Conservation (phyloP, 2,329 filamentous ascomycete species). For the Sporothrix curviconia region DNA sequence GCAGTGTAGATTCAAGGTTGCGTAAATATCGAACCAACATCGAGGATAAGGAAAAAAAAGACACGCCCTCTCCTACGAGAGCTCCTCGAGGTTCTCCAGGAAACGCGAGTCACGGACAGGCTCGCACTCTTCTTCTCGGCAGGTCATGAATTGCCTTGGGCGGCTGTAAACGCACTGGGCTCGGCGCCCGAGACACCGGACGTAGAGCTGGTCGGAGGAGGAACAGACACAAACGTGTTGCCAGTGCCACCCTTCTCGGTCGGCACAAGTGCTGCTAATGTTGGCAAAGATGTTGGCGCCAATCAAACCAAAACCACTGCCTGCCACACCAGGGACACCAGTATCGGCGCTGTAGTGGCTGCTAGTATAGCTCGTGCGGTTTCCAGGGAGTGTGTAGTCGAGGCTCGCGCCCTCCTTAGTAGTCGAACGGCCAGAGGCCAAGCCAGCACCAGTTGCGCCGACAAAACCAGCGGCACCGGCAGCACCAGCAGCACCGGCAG, state of each 20-base stretch:
- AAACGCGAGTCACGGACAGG: slow-evolving; percentile 44
- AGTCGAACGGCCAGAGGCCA: not conserved
- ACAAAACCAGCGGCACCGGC: not conserved
- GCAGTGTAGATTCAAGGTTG: not conserved
- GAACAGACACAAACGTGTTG: slow-evolving; percentile 6
- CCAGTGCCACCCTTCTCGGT: not conserved
- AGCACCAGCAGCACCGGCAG: not conserved
- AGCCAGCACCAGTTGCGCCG: slow-evolving; percentile 2
- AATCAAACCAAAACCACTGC: slow-evolving; percentile 8
- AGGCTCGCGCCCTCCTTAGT: not conserved
- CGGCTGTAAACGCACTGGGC: slow-evolving; percentile 21
- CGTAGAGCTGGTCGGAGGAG: slow-evolving; percentile 1
- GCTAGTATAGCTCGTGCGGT: slow-evolving; percentile 17
- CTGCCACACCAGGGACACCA: not conserved
- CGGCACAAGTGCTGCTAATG: not conserved
- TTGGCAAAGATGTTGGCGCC: slow-evolving; percentile 10
- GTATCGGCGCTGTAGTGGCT: slow-evolving; percentile 17
- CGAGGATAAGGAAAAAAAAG: not conserved
- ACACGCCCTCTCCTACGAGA: not conserved
- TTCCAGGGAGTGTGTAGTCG: not conserved
- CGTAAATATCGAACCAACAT: not conserved
- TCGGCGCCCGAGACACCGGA: slow-evolving; percentile 20
- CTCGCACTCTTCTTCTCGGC: slow-evolving; percentile 29
- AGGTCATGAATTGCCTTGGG: slow-evolving; percentile 23
- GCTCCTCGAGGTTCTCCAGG: slow-evolving; percentile 39